Evolutionary conservation across 1,284 basidiomycete genomes (phyloP), one percentile per base, ranked within the genome.

Genomic region (Heimioporus punctisporus): DNA sequence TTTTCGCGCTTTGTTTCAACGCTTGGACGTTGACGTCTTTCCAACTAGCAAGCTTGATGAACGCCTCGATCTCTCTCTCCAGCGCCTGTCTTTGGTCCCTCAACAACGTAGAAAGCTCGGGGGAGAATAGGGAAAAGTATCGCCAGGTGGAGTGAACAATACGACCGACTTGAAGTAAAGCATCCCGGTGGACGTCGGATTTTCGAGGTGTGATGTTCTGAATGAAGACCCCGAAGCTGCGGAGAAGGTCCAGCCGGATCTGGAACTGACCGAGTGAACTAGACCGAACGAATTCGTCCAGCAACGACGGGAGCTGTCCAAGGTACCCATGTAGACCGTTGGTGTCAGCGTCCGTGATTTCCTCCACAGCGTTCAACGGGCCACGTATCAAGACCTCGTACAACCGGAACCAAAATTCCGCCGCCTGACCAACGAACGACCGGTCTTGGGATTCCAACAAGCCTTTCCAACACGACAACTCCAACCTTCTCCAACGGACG

Each of bases 1-100:
- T 90, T 62, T 91, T 86, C 0, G 97, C 96, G 64, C 95, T 98
- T 58, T 92, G 88, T 70, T 92, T 93, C 59, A 99, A 81, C 5
- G 97, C 95, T 60, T 94, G 92, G 12, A 99, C 90, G 65, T 99
- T 99, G 67, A 97, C 80, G 68, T 99, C 97, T 71, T 93, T 97
- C 97, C 97, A 99, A 66, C 95, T 97, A 1, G 97, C 97, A 40
- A 99, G 80, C 71, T 95, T 95, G 78, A 99, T 91, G 68, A 93
- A 92, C 52, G 85, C 86, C 56, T 81, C 82, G 51, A 99, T 83
- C 51, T 97, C 91, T 63, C 88, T 90, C 73, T 98, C 94, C 43
- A 98, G 72, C 2, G 69, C 69, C 3, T 71, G 74, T 54, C 88
- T 84, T 69, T 94, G 87, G 11, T 79, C 72, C 6, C 68, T 62